Conservation (phyloP, 2,329 filamentous ascomycete genomes). For the Myriosclerotinia duriaeana region DNA sequence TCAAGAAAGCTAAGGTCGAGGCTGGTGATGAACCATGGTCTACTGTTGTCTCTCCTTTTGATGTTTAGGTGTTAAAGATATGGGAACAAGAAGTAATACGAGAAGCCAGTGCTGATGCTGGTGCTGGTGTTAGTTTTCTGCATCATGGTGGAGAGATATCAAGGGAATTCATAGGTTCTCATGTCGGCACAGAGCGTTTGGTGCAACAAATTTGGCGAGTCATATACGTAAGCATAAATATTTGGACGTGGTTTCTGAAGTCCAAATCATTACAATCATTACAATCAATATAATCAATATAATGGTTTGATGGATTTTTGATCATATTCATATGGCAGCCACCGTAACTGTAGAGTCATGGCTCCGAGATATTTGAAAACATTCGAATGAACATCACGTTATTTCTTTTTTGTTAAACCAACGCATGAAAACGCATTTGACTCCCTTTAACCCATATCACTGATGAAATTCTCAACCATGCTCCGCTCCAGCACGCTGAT, state of each 20-base stretch:
- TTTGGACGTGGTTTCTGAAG: background rate
- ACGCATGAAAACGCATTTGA: no score
- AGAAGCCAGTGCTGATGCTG: no score
- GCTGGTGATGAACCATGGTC: background rate
- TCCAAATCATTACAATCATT: background rate
- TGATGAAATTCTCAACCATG: no score
- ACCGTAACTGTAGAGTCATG: background rate
- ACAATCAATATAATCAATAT: background rate
- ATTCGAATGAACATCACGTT: no score
- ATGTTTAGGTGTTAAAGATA: background rate
- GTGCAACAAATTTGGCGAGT: background rate
- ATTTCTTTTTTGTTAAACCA: no score
- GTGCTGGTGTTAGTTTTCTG: background rate
- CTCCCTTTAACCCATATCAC: no score
- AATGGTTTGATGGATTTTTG: background rate
- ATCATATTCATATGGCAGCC: background rate
- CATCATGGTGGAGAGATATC: background rate
- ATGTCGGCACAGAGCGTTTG: no score
- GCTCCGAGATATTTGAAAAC: background rate
- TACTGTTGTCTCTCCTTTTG: background rate
- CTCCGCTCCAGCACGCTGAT: no score
- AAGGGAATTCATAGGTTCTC: background rate
- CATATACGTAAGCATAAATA: accelerated
- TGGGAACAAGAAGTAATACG: no score
- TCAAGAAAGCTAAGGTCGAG: background rate